These are phyloP conservation scores for Colletotrichum eremochloae DNA, from an alignment of 2,329 filamentous ascomycete species.

Conservation along the genomic window DNA sequence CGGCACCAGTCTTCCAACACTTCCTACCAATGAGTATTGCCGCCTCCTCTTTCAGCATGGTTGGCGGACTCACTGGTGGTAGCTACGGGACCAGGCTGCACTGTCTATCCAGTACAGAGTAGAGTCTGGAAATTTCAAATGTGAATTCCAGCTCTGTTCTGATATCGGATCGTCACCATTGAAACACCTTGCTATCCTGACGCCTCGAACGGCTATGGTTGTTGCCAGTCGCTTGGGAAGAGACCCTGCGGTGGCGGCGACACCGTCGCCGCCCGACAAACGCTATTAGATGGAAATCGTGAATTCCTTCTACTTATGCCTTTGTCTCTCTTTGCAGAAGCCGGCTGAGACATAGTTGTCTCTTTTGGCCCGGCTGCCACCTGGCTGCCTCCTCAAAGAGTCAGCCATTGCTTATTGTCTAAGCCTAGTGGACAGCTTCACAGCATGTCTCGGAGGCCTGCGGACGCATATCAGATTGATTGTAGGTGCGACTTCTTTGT, in stretches of 20 bases:
- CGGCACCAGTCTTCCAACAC: not conserved
- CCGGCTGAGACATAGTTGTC: not conserved
- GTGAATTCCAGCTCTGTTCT: not conserved
- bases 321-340: not conserved
- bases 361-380: no score
- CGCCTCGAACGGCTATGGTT: not conserved
- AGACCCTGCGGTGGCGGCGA: not conserved
- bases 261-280: not conserved
- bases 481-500: not conserved
- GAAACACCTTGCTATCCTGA: not conserved
- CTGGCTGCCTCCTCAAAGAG: not conserved
- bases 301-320: not conserved
- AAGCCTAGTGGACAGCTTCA: not conserved
- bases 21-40: not conserved
- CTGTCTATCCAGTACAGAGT: not conserved
- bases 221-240: not conserved
- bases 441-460: conserved; percentile 11
- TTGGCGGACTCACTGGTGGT: not conserved
- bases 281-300: not conserved
- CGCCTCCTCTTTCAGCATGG: not conserved
- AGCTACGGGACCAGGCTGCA: not conserved
- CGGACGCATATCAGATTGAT: not conserved
- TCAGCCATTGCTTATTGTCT: not conserved
- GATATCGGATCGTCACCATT: not conserved
- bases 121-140: not conserved